phyloP scores from a whole-genome alignment of 2,329 filamentous ascomycete genomes.

The Fusarium redolens region DNA sequence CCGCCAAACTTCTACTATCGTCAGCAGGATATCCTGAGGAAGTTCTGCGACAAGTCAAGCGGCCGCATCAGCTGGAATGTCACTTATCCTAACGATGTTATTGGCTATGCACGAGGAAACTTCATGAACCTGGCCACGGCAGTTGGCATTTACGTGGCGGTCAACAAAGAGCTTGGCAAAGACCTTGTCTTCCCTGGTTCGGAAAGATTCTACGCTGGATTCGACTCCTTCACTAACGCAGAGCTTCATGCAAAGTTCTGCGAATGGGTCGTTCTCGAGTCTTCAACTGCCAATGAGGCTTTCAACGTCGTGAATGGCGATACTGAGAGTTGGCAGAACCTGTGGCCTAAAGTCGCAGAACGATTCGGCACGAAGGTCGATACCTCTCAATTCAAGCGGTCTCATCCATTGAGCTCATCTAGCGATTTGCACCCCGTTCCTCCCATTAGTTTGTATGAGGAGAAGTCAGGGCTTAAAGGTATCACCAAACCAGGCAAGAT shows the following conservation, averaged over 20 bases:
- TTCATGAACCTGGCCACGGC: conserved; percentile 22
- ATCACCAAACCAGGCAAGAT: neutral
- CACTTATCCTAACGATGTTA: conserved; percentile 19
- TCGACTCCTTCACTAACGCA: conserved; percentile 1
- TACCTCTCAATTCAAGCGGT: neutral
- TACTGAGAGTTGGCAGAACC: conserved; percentile 11
- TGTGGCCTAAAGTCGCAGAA: neutral
- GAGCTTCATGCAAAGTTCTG: conserved; percentile 1
- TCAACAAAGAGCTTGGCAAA: conserved; percentile 3
- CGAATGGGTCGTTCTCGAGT: conserved; percentile 3
- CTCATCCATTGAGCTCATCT: neutral
- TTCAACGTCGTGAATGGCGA: conserved; percentile 14
- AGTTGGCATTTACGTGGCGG: conserved; percentile 1
- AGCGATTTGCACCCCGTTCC: neutral
- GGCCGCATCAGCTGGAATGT: neutral
- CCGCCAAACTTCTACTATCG: conserved; percentile 25
- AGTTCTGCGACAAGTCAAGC: neutral
- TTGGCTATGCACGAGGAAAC: conserved; percentile 17
- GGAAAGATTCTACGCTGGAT: neutral
- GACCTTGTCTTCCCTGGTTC: neutral
- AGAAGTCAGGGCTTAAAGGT: neutral
- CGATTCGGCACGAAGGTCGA: neutral
- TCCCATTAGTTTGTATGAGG: neutral
- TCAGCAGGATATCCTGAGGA: conserved; percentile 2
- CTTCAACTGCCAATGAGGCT: neutral